Conservation (phyloP, 148 eudicot genomes). For the Heliamphora exappendiculata region DNA sequence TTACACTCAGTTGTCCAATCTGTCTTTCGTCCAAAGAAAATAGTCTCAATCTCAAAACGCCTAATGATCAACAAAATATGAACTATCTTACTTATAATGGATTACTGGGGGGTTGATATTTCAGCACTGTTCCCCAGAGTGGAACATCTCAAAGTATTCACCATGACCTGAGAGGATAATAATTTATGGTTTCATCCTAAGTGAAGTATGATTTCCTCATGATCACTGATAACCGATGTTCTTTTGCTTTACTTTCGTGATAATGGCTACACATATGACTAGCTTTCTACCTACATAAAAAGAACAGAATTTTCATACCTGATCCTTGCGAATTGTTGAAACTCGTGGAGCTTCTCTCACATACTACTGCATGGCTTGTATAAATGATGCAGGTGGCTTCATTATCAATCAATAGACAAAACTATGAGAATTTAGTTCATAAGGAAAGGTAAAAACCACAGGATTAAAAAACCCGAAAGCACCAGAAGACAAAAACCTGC, state of each 20-base stretch:
- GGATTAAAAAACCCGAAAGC: not conserved
- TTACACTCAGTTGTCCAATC: not conserved
- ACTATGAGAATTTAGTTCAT: slow-evolving; percentile 11
- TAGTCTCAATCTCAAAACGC: not conserved
- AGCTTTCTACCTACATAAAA: not conserved
- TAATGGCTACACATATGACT: not conserved
- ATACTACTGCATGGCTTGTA: slow-evolving; percentile 98
- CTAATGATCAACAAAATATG: not conserved
- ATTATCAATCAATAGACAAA: slow-evolving; percentile 12
- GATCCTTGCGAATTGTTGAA: slow-evolving; percentile 68
- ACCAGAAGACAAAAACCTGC: slow-evolving; percentile 47
- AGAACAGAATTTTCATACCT: slow-evolving; percentile 32
- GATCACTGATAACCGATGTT: not conserved
- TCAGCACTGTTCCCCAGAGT: not conserved
- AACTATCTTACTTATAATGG: too few species aligned
- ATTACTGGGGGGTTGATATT: not conserved
- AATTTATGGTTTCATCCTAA: not conserved
- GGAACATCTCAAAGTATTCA: too few species aligned
- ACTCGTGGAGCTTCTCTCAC: slow-evolving; percentile 85
- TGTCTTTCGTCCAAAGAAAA: not conserved
- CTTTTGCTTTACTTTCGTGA: not conserved
- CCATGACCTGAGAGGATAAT: not conserved
- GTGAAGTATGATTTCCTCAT: not conserved
- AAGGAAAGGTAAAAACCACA: not conserved
- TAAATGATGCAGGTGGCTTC: slow-evolving; percentile 93